Base-by-base conservation (phyloP, 805 yeast species). In the Saturnispora sekii region DNA sequence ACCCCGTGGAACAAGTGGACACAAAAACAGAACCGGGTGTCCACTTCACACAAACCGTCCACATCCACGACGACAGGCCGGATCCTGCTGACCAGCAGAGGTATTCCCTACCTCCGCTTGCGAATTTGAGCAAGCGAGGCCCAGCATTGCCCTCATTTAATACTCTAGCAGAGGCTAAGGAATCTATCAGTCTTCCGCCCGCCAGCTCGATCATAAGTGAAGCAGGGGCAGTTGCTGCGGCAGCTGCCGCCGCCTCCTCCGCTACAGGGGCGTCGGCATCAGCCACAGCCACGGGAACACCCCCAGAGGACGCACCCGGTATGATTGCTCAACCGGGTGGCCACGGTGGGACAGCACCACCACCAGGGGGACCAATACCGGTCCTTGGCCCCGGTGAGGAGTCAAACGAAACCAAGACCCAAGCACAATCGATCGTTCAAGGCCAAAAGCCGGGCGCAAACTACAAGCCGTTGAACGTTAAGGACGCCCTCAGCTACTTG, bases 401-500 rank as follows among this genome's bases (percentile, higher is more conserved):
- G 26, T 6, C 26, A 2, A 21, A 53, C 17, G 45, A 37, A 28
- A 51, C 48, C 11, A 35, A 42, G 7, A 21, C 15, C 3, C 40
- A 38, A 14, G 39, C 47, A 6, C 41, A 36, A 17, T 32, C 45
- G 4, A 32, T 43, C 12, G 26, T 32, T 8, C 47, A 52, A 26
- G 46, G 48, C n/a, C 54, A 60, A 38, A 59, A 57, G 6, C 58
- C 57, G 28, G 49, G 48, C 44, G 69, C 56, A 47, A 57, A 56
- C 32, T 82, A 82, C 60, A 70, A 88, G 54, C 96, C 97, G 2
- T 68, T 93, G 55, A 93, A 93, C 59, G 97, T 93, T 41, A 87
- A 86, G 60, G 99, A 93, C 64, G 99, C 99, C 5, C 70, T 93
- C 52, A 80, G 96, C 9, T 93, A 94, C 60, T 74, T 93, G 53